Percentiles rank a stretch among this genome's conserved stretches.
phyloP scores from a whole-genome alignment of 805 yeast genomes.

The Candida xyloterini region DNA sequence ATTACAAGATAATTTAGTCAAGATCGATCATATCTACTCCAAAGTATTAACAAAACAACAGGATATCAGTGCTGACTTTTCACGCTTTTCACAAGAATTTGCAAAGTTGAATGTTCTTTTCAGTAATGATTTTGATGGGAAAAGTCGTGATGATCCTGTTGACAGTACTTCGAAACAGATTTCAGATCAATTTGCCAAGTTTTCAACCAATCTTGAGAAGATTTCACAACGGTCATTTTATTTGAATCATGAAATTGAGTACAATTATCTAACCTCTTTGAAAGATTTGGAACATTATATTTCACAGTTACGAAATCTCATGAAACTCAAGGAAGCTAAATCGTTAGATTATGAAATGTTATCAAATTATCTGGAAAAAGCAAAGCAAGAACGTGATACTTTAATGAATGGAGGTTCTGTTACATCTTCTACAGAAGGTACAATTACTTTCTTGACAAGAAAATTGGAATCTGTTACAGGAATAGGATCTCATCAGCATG shows the following conservation, averaged over 20 bases:
- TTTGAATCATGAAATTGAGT: slow-evolving; percentile 56
- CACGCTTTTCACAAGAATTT: slow-evolving; percentile 67
- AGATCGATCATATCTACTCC: slow-evolving; percentile 74
- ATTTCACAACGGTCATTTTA: slow-evolving; percentile 28
- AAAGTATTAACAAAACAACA: slow-evolving; percentile 70
- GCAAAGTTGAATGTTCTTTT: slow-evolving; percentile 51
- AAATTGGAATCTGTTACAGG: slow-evolving; percentile 49
- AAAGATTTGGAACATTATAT: slow-evolving; percentile 86
- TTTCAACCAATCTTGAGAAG: slow-evolving; percentile 38
- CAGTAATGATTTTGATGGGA: slow-evolving; percentile 34
- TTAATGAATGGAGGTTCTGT: slow-evolving; percentile 35
- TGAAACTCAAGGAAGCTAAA: slow-evolving; percentile 85
- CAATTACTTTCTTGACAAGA: slow-evolving; percentile 36
- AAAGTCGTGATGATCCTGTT: slow-evolving; percentile 20
- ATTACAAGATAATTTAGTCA: slow-evolving; percentile 75
- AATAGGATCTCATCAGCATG: slow-evolving; percentile 37
- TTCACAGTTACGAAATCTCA: slow-evolving; percentile 57
- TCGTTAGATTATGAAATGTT: slow-evolving; percentile 88
- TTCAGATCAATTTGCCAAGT: slow-evolving; percentile 34
- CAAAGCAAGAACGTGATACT: slow-evolving; percentile 56
- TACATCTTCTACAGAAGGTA: slow-evolving; percentile 36
- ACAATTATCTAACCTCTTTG: slow-evolving; percentile 74
- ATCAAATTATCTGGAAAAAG: slow-evolving; percentile 70
- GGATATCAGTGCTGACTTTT: slow-evolving; percentile 71
- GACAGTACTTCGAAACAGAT: slow-evolving; percentile 25